A percentile compares a stretch with the other conserved stretches of the same genome.
These are phyloP conservation scores for Hemisphaericaspora xylofermentans DNA, from an alignment of 1,139 yeast genomes.

Conservation along the genomic window DNA sequence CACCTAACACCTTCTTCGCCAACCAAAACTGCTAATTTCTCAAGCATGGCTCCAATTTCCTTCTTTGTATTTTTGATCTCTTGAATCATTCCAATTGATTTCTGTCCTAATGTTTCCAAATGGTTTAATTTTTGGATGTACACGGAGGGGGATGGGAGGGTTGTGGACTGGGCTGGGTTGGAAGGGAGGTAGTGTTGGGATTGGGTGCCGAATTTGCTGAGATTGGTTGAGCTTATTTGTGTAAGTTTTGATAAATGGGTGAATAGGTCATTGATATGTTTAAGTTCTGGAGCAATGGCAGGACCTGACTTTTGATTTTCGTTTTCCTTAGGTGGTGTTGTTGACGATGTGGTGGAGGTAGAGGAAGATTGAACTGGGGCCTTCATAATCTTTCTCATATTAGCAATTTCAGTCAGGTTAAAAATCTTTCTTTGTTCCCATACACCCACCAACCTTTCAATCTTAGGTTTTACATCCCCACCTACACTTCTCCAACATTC, in stretches of 20 bases:
- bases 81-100: constrained; percentile 34
- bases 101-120: constrained; percentile 43
- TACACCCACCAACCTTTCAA: constrained; percentile 64
- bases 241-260: constrained; percentile 29
- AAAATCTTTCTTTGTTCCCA: constrained; percentile 75
- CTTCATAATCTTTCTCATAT: constrained; percentile 33
- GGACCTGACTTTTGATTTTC: too few relatives aligned
- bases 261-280: constrained; percentile 33
- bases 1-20: constrained; percentile 43
- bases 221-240: constrained; percentile 34
- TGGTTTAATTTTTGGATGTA: constrained; percentile 47
- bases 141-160: constrained; percentile 51
- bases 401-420: constrained; percentile 37
- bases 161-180: constrained; percentile 43
- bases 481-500: constrained; percentile 36
- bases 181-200: constrained; percentile 42
- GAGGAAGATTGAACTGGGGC: constrained; percentile 8
- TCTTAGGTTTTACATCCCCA: constrained; percentile 48
- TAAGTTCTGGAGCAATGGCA: constrained; percentile 39
- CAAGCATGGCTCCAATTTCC: constrained; percentile 42
- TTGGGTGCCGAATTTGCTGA: constrained; percentile 46
- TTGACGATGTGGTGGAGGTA: too few relatives aligned
- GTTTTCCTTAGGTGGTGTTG: too few relatives aligned
- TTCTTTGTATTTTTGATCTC: constrained; percentile 40
- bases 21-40: constrained; percentile 39